Evolutionary conservation across 2,329 filamentous ascomycete species (phyloP).

Genomic region (Fusarium sp.): DNA sequence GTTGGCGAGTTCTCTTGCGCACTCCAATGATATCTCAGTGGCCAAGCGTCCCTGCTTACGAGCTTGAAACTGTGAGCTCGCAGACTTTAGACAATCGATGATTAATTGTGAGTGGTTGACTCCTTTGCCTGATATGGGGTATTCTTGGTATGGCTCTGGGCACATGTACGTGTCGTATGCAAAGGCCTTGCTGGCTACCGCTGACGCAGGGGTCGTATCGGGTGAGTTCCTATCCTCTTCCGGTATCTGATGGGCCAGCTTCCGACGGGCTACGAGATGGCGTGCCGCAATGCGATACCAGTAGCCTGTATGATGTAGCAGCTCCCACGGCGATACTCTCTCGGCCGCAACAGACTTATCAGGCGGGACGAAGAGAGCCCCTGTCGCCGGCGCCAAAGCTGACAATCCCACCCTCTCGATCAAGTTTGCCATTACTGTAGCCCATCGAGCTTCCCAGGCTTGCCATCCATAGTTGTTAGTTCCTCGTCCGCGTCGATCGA

Average conservation of each 20-base stretch:
- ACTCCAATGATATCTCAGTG: conserved; percentile 70
- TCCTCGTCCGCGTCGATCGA: conserved; percentile 87
- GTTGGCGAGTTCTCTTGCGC: conserved; percentile 67
- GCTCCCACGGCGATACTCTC: conserved; percentile 72
- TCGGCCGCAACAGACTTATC: conserved; percentile 72
- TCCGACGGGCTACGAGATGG: conserved; percentile 67
- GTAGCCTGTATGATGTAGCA: conserved; percentile 75
- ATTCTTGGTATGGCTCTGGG: conserved; percentile 72
- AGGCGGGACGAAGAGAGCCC: conserved; percentile 64
- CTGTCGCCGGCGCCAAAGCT: conserved; percentile 61
- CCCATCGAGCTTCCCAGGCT: conserved; percentile 88
- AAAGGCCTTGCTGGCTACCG: conserved; percentile 65
- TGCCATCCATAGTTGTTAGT: conserved; percentile 93
- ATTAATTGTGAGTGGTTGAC: conserved; percentile 70
- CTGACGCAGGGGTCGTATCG: conserved; percentile 61
- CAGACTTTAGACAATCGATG: conserved; percentile 64
- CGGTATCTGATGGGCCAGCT: conserved; percentile 68
- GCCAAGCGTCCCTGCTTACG: conserved; percentile 66
- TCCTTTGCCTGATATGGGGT: conserved; percentile 64
- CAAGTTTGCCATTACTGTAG: conserved; percentile 71
- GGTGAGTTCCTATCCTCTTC: conserved; percentile 69
- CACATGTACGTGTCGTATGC: conserved; percentile 77
- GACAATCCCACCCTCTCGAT: conserved; percentile 67
- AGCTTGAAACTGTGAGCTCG: conserved; percentile 66
- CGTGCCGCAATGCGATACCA: conserved; percentile 73